Evolutionary conservation across 2,329 filamentous ascomycete genomes (phyloP), one percentile per base, ranked within the genome.

Genomic region (Penicillium sp.): DNA sequence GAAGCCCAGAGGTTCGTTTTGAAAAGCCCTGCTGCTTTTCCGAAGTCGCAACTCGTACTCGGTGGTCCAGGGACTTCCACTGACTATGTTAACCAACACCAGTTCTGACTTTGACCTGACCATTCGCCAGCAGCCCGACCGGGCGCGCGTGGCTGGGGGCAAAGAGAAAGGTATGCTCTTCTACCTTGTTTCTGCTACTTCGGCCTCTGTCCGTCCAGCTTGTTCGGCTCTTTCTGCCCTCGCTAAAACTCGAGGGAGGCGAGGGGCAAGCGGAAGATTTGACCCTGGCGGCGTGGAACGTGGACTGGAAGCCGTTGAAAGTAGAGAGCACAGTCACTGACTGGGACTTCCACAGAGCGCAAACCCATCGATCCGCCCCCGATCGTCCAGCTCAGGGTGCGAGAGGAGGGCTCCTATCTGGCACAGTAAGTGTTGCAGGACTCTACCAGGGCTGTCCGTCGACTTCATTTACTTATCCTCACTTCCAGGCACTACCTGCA

Each of bases 351-450:
- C 45, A 48, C 66, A 88, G 87, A 88, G 64, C 84, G 89, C 58
- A 95, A 95, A 69, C 88, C 89, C 6, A 82, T 95, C 62, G 89
- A 95, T 66, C 89, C 73, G 44, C 89, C 89, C 10, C 89, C 89
- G 37, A 88, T 95, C 60, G 76, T 95, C 40, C 84, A 92, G 71
- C 78, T 95, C 41, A 70, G 72, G 68, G 80, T 83, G 49, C 71
- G 68, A 44, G 66, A 71, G 42, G 64, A 68, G 25, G 66, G 64
- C 27, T 66, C 65, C 27, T 81, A 82, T 65, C 75, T 78, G 15
- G 71, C 81, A 70, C 75, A 87, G 81, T 87, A 77, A 66, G 81
- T 74, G 24, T 62, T 37, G 15, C 20, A 40, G 39, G 27, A 27
- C 40, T 20, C 25, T 4, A 42, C 24, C 13, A 39, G 20, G 35